These are phyloP conservation scores for Pseudogymnoascus sp. DNA, from an alignment of 2,329 filamentous ascomycete species.

Conservation along the genomic window DNA sequence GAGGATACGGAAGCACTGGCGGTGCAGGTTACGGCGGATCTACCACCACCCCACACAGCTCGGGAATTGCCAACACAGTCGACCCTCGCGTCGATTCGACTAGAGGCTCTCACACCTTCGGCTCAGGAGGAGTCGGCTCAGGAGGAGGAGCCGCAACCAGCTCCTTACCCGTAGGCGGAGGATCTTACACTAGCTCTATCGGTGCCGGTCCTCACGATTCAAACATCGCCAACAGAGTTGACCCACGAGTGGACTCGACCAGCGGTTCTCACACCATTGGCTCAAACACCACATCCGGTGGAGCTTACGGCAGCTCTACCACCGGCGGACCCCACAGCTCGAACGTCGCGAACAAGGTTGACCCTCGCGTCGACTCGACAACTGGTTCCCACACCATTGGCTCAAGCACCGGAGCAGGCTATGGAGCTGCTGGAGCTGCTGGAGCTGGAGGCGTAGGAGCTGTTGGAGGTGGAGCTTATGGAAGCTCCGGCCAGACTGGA, in stretches of 20 bases:
- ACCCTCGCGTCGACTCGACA: slow-evolving; percentile 32
- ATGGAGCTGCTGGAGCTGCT: slow-evolving; percentile 14
- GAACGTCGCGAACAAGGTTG: slow-evolving; percentile 37
- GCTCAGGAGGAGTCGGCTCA: background rate
- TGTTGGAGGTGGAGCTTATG: slow-evolving; percentile 11
- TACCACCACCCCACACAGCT: slow-evolving; percentile 17
- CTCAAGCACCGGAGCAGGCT: slow-evolving; percentile 9
- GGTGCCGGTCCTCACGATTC: slow-evolving; percentile 31
- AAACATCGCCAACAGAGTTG: slow-evolving; percentile 32
- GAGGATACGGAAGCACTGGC: background rate
- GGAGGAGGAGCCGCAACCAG: background rate
- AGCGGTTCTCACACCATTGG: slow-evolving; percentile 9
- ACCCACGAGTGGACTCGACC: slow-evolving; percentile 30
- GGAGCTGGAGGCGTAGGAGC: slow-evolving; percentile 4
- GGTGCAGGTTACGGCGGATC: background rate
- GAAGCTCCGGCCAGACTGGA: background rate
- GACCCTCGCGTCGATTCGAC: slow-evolving; percentile 46
- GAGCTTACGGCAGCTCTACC: background rate
- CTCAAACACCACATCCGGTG: background rate
- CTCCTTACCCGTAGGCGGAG: background rate
- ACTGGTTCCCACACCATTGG: slow-evolving; percentile 17
- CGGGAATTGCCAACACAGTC: slow-evolving; percentile 34
- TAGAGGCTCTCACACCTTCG: slow-evolving; percentile 29
- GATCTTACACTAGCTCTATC: slow-evolving; percentile 10
- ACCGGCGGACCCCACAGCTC: slow-evolving; percentile 17